These are phyloP conservation scores for Entamoeba invadens DNA, from an alignment of 208 protist genomes.

Conservation along the genomic window DNA sequence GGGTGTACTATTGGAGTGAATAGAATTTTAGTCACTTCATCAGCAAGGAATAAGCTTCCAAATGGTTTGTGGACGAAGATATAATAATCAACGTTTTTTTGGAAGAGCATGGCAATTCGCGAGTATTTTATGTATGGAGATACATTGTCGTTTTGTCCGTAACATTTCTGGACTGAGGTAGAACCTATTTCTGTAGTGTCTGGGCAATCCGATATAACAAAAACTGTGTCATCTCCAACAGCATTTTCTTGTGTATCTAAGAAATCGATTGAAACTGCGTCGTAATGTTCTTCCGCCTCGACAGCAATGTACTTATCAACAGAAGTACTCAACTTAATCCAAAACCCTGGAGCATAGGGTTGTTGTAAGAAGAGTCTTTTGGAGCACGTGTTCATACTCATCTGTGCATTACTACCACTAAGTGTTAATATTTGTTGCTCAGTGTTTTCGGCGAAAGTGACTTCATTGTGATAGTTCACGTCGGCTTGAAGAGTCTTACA, in stretches of 20 bases:
- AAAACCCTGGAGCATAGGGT: background rate
- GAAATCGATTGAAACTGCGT: background rate
- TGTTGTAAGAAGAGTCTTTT: background rate
- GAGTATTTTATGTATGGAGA: background rate
- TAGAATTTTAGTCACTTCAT: background rate
- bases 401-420: background rate
- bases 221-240: background rate
- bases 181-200: background rate
- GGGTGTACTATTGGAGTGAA: background rate
- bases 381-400: background rate
- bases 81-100: background rate
- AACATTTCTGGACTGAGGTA: background rate
- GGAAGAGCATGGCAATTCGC: background rate
- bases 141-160: background rate
- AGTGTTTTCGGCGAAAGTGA: background rate
- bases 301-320: background rate
- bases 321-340: background rate
- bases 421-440: background rate
- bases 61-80: background rate
- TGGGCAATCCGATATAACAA: background rate
- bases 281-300: background rate
- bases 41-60: background rate
- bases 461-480: background rate
- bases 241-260: background rate
- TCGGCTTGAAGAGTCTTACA: background rate